Evolutionary conservation across 2,329 filamentous ascomycete genomes (phyloP).

Genomic region (Zasmidium citrigriseum): DNA sequence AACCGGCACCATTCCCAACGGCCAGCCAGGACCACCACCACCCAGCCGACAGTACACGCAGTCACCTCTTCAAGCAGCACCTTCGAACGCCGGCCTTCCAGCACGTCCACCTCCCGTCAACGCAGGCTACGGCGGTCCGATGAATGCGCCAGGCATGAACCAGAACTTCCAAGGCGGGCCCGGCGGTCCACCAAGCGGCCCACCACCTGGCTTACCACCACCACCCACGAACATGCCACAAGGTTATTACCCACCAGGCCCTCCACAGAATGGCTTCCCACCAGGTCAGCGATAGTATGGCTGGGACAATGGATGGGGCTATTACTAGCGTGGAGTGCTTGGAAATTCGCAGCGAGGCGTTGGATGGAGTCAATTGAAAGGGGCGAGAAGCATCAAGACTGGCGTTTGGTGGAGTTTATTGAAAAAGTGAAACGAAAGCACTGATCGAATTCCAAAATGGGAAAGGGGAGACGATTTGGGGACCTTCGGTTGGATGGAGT

Average conservation of each 20-base stretch:
- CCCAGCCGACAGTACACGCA: slow-evolving; percentile 32
- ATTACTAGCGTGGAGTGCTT: not conserved
- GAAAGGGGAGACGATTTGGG: no score
- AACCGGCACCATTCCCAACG: slow-evolving; percentile 17
- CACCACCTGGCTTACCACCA: slow-evolving; percentile 45
- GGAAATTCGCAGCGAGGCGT: slow-evolving; percentile 7
- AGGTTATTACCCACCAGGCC: not conserved
- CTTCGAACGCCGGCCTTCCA: slow-evolving; percentile 61
- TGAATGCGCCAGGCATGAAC: slow-evolving; percentile 47
- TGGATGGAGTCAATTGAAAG: not conserved
- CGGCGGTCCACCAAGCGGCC: slow-evolving; percentile 41
- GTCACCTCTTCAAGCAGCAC: slow-evolving; percentile 60
- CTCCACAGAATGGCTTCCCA: not conserved
- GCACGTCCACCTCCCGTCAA: slow-evolving; percentile 70
- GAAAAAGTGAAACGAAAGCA: not conserved
- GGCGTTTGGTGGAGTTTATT: slow-evolving; percentile 3
- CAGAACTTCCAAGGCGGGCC: slow-evolving; percentile 37
- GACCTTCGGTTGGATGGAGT: no score
- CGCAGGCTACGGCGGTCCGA: slow-evolving; percentile 67
- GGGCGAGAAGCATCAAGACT: not conserved
- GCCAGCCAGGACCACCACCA: slow-evolving; percentile 7
- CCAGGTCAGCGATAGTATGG: slow-evolving; percentile 7
- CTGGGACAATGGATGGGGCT: not conserved
- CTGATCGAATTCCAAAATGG: no score
- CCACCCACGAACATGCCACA: slow-evolving; percentile 30